Conservation (phyloP, 2,329 filamentous ascomycete genomes). For the Colletotrichum camelliae region DNA sequence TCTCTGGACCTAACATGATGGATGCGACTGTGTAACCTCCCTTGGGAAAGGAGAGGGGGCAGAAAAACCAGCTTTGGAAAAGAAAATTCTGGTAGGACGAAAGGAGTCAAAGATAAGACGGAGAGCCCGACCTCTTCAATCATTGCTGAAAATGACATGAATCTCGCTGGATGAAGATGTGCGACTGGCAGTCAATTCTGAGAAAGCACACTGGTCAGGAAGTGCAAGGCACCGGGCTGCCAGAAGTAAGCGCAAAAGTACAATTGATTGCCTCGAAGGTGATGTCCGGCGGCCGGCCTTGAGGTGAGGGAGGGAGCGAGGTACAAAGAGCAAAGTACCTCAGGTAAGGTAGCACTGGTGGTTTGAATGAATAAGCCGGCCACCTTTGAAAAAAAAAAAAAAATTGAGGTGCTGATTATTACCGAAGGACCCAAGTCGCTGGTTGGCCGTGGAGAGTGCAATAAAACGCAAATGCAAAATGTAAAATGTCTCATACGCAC, state of each 20-base stretch:
- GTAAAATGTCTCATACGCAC: conserved; percentile 1
- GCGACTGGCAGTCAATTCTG: not conserved
- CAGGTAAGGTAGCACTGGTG: too few species aligned
- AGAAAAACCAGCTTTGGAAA: not conserved
- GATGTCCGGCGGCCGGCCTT: not conserved
- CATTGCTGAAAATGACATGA: not conserved
- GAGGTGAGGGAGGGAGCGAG: not conserved
- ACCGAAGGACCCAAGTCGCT: not conserved
- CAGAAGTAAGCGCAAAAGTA: not conserved
- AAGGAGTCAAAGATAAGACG: not conserved
- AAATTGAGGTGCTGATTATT: not conserved
- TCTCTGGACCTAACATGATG: not conserved
- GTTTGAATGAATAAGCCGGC: not conserved
- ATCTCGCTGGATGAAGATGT: not conserved
- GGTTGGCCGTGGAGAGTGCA: not conserved
- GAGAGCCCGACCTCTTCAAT: not conserved
- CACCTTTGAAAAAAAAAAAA: not conserved
- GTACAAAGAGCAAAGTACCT: not conserved
- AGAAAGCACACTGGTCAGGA: not conserved
- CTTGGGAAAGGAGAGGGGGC: not conserved
- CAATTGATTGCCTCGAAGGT: not conserved
- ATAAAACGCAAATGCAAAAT: not conserved
- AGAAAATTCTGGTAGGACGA: not conserved
- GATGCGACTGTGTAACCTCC: not conserved
- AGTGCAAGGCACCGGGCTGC: not conserved